These are phyloP conservation scores for Cystobasidium ongulense DNA, from an alignment of 768 basidiomycete genomes.

Conservation along the genomic window DNA sequence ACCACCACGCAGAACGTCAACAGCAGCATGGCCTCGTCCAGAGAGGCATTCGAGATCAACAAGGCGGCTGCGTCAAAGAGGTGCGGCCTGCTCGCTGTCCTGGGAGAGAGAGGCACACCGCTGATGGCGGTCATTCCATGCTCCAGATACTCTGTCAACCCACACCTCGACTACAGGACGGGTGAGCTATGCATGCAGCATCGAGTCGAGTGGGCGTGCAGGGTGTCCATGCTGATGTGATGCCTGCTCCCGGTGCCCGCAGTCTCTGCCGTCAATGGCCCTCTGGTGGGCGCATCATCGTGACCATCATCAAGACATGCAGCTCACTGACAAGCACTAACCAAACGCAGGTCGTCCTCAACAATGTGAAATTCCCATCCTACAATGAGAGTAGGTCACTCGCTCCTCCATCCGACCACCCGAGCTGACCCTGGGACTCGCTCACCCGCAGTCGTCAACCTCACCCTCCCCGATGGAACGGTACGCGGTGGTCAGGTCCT, in stretches of 20 bases:
- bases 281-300: background rate
- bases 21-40: background rate
- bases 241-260: background rate
- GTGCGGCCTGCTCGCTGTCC: background rate
- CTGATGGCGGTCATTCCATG: background rate
- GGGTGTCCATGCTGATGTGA: background rate
- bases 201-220: background rate
- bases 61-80: conserved; percentile 28
- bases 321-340: background rate
- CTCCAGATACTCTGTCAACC: conserved; percentile 25
- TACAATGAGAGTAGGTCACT: conserved; percentile 25
- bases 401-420: background rate
- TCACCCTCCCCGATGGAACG: conserved; percentile 49
- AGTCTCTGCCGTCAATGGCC: conserved; percentile 29
- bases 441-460: conserved; percentile 16
- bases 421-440: background rate
- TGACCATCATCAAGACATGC: background rate
- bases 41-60: conserved; percentile 28
- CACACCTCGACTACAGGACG: conserved; percentile 25
- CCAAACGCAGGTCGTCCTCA: conserved; percentile 17
- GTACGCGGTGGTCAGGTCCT: conserved; percentile 94
- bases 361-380: conserved; percentile 24
- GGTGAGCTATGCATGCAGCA: background rate
- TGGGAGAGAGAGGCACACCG: background rate
- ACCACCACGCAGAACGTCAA: background rate